phyloP scores from a whole-genome alignment of 306 rosid genomes.

The Arachis hypogaea region DNA sequence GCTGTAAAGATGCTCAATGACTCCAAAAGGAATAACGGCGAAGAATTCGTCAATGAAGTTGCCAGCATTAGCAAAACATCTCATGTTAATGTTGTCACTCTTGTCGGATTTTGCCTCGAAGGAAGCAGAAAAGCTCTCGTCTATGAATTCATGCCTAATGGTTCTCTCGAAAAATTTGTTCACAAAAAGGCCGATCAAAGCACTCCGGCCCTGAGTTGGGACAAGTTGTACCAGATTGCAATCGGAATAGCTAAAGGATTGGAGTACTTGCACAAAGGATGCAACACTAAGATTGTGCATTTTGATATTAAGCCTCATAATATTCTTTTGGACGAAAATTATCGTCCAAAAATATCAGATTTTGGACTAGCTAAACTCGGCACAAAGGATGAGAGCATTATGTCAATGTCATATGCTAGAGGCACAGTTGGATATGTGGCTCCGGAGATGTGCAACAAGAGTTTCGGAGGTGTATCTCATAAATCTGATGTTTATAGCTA shows the following conservation, averaged over 20 bases:
- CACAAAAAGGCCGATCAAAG: constrained; percentile 7
- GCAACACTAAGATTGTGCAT: constrained; percentile 45
- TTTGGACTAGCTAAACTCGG: constrained; percentile 50
- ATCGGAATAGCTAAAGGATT: constrained; percentile 45
- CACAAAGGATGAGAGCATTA: constrained; percentile 42
- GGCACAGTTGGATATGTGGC: constrained; percentile 51
- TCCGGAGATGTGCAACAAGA: constrained; percentile 45
- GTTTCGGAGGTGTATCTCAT: constrained; percentile 54
- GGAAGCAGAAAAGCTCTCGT: constrained; percentile 45
- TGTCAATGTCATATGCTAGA: constrained; percentile 53
- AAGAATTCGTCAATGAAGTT: constrained; percentile 63
- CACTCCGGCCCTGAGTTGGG: constrained; percentile 37
- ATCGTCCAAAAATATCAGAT: constrained; percentile 44
- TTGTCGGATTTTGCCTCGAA: constrained; percentile 45
- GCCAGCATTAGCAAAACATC: constrained; percentile 57
- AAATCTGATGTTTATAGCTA: constrained; percentile 59
- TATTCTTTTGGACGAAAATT: constrained; percentile 43
- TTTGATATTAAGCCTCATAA: constrained; percentile 51
- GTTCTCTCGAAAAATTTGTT: constrained; percentile 47
- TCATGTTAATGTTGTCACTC: constrained; percentile 49
- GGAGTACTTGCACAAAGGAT: constrained; percentile 49
- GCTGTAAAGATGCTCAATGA: constrained; percentile 53
- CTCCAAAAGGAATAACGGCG: constrained; percentile 47
- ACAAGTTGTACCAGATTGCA: constrained; percentile 41
- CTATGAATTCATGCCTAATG: constrained; percentile 46